Evolutionary conservation across 495 filamentous ascomycete species (phyloP).

Genomic region (Talaromyces proteolyticus): DNA sequence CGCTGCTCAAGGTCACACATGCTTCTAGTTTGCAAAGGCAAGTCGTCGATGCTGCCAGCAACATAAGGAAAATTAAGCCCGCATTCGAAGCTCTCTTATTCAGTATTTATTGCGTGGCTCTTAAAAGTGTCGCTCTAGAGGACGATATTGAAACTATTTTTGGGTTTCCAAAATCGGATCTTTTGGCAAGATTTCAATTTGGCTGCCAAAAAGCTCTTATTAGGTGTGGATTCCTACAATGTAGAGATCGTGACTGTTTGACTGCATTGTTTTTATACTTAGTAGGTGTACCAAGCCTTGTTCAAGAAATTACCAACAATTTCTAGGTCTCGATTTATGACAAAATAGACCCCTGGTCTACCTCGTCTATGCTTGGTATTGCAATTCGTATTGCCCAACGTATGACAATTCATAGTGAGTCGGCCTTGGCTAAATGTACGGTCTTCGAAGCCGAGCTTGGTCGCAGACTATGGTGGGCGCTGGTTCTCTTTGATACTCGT

Average conservation of each 20-base stretch:
- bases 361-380: slow-evolving; percentile 46
- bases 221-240: slow-evolving; percentile 35
- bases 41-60: slow-evolving; percentile 31
- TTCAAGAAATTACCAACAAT: background rate
- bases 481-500: slow-evolving; percentile 45
- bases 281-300: slow-evolving; percentile 29
- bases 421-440: slow-evolving; percentile 17
- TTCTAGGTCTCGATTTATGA: slow-evolving; percentile 41
- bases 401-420: slow-evolving; percentile 45
- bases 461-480: slow-evolving; percentile 54
- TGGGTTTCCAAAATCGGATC: slow-evolving; percentile 31
- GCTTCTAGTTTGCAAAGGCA: slow-evolving; percentile 47
- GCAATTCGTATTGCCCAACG: slow-evolving; percentile 49
- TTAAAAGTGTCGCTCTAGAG: too few relatives aligned
- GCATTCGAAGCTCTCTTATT: slow-evolving; percentile 41
- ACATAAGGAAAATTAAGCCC: slow-evolving; percentile 22
- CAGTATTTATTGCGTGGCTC: slow-evolving; percentile 36
- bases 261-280: slow-evolving; percentile 54
- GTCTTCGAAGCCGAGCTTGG: slow-evolving; percentile 50
- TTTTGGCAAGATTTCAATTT: slow-evolving; percentile 41
- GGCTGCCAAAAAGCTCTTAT: slow-evolving; percentile 50
- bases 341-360: slow-evolving; percentile 41
- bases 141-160: slow-evolving; percentile 37
- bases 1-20: slow-evolving; percentile 63
- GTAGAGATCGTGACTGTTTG: slow-evolving; percentile 45